Percentiles rank a stretch among this genome's conserved stretches.
These are phyloP conservation scores for Annulohypoxylon stygium DNA, from an alignment of 495 filamentous ascomycete species.

Conservation along the genomic window DNA sequence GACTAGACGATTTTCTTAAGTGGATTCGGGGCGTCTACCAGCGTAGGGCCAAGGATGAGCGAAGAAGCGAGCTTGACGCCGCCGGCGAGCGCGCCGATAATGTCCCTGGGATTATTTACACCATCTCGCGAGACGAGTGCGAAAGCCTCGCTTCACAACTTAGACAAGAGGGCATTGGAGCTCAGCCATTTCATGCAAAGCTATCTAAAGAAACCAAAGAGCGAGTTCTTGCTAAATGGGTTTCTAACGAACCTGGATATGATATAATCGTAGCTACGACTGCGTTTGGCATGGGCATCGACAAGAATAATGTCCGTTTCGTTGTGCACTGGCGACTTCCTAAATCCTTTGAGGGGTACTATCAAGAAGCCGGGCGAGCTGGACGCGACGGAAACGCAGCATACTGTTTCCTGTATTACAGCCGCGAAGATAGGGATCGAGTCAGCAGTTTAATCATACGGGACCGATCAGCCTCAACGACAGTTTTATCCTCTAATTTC, in stretches of 20 bases:
- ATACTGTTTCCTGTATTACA: constrained; percentile 90
- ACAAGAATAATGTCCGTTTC: constrained; percentile 92
- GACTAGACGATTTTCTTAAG: constrained; percentile 73
- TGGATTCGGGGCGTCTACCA: constrained; percentile 81
- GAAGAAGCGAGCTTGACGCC: constrained; percentile 64
- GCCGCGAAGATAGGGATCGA: constrained; percentile 82
- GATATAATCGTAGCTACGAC: constrained; percentile 95
- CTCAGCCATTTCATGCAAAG: constrained; percentile 78
- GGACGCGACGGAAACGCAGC: constrained; percentile 90
- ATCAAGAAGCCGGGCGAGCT: constrained; percentile 94
- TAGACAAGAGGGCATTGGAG: constrained; percentile 71
- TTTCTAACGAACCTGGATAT: constrained; percentile 77
- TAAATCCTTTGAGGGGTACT: constrained; percentile 93
- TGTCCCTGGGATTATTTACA: constrained; percentile 92
- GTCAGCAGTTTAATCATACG: constrained; percentile 68
- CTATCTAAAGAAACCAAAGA: constrained; percentile 72
- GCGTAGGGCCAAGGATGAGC: constrained; percentile 67
- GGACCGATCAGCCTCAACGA: constrained; percentile 48
- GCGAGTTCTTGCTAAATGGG: constrained; percentile 77
- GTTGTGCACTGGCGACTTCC: constrained; percentile 94
- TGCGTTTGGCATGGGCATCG: constrained; percentile 98
- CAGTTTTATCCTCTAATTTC: constrained; percentile 47
- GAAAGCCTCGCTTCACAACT: constrained; percentile 78
- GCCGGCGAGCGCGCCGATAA: constrained; percentile 67
- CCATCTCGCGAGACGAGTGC: constrained; percentile 80